Conservation (phyloP, 2,329 filamentous ascomycete species). For the Cladophialophora yegresii region DNA sequence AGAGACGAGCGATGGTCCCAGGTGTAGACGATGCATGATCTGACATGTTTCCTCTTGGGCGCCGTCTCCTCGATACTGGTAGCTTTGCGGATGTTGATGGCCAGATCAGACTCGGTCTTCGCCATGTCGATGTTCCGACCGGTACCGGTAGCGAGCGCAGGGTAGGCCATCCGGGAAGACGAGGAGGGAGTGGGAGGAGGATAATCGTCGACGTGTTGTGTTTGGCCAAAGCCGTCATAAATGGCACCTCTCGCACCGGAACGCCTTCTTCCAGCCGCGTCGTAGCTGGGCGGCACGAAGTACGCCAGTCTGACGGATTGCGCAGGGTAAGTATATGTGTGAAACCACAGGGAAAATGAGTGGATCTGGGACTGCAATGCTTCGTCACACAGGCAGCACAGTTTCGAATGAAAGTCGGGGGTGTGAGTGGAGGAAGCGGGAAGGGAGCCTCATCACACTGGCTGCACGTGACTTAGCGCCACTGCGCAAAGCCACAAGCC, state of each 20-base stretch:
- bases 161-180: conserved; percentile 32
- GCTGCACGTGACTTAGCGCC: too few relatives aligned
- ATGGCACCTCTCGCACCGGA: conserved; percentile 21
- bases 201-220: conserved; percentile 27
- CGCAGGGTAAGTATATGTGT: background rate
- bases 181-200: conserved; percentile 4
- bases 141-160: conserved; percentile 24
- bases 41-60: conserved; percentile 76
- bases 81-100: conserved; percentile 68
- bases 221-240: conserved; percentile 32
- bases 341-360: background rate
- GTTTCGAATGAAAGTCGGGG: background rate
- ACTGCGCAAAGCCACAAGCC: too few relatives aligned
- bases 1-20: conserved; percentile 97
- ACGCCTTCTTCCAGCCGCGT: conserved; percentile 15
- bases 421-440: background rate
- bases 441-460: too few relatives aligned
- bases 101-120: conserved; percentile 62
- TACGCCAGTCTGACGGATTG: conserved; percentile 29
- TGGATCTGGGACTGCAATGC: background rate
- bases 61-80: conserved; percentile 59
- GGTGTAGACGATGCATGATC: conserved; percentile 96
- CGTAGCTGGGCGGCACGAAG: conserved; percentile 20
- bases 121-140: conserved; percentile 36
- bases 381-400: background rate